phyloP scores from a whole-genome alignment of 1,284 basidiomycete genomes.

The Austroboletus niveus region DNA sequence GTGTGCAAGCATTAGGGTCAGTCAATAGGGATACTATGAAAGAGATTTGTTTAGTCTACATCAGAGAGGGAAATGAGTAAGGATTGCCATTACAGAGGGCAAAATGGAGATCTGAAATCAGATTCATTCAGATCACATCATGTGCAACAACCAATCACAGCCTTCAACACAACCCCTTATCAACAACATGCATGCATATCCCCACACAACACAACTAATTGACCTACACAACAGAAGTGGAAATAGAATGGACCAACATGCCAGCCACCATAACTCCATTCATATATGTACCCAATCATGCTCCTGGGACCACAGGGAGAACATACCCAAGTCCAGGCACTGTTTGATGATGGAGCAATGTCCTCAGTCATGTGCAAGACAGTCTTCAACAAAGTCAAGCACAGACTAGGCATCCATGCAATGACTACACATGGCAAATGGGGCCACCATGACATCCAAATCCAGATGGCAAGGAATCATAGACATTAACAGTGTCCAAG shows the following conservation, averaged over 20 bases:
- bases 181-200: not conserved
- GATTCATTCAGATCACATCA: too few species aligned
- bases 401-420: not conserved
- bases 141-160: too few species aligned
- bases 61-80: too few species aligned
- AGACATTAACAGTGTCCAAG: not conserved
- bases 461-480: not conserved
- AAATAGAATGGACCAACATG: not conserved
- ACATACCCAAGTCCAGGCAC: not conserved
- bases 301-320: not conserved
- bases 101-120: too few species aligned
- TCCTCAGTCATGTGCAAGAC: not conserved
- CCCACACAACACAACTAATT: not conserved
- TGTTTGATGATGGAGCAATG: not conserved
- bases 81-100: too few species aligned
- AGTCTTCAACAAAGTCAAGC: not conserved
- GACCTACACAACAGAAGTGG: not conserved
- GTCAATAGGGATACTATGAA: too few species aligned
- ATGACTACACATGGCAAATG: not conserved
- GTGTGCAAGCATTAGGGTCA: too few species aligned
- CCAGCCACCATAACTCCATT: not conserved
- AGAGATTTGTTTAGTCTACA: too few species aligned
- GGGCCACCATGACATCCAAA: not conserved
- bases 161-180: not conserved
- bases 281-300: not conserved